Evolutionary conservation across 1,139 yeast genomes (phyloP), one percentile per base, ranked within the genome.

Genomic region (Ogataea hybrid): DNA sequence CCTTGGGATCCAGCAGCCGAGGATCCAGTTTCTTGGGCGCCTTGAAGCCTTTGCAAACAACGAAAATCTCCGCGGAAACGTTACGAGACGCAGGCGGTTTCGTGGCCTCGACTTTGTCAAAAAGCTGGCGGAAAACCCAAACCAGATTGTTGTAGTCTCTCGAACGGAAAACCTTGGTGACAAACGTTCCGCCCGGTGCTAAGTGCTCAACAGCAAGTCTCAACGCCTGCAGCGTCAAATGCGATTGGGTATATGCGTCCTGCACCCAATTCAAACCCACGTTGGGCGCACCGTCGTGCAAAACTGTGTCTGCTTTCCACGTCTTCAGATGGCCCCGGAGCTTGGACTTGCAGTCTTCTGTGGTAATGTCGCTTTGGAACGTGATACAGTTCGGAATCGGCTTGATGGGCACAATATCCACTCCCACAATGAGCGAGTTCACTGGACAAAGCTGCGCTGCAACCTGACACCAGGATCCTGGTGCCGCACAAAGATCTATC

Each of bases 381-480:
- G 97, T 83, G 48, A 89, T 90, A 56, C 86, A 87, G 60, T 92
- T 90, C 16, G 97, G 97, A 62, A 92, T 75, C 9, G 96, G 84
- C 63, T 88, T 90, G 69, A 92, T 92, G 15, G 97, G 97, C 22
- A 90, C 98, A 57, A 92, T 84, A 77, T 92, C 99, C 25, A 94
- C 98, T 63, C 98, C 99, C 44, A 92, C 88, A 57, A 92, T 90
- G 53, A 92, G 73, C 1, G 97, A 88, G 65, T 89, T 89, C 6
- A 90, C 71, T 2, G 97, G 97, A 68, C 97, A 90, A 45, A 88
- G 67, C 50, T 88, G 88, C 4, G 95, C 81, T 1, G 98, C 98
- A 32, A 94, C 98, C 68, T 92, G 99, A 75, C 98, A 92, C 97
- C 98, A 92, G 4, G 97, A 89, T 46, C 99, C 99, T 25, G 99